Evolutionary conservation across 345 rosid genomes (phyloP).

Genomic region (Turritis glabra): DNA sequence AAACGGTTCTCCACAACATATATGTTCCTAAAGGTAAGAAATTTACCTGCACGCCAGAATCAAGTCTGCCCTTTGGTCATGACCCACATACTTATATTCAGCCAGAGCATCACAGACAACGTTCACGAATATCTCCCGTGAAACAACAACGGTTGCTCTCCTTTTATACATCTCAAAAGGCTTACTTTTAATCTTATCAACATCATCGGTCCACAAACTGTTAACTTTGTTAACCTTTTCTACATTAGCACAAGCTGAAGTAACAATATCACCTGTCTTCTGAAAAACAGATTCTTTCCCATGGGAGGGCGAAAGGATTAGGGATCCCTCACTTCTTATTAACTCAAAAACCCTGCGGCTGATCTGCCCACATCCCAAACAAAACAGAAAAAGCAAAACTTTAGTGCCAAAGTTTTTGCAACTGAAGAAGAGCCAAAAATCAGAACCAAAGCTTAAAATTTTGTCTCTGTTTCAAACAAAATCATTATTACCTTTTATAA

Average conservation of each 20-base stretch:
- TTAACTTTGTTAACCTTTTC: slow-evolving; percentile 30
- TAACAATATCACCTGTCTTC: slow-evolving; percentile 33
- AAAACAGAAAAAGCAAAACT: neutral
- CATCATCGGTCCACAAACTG: slow-evolving; percentile 34
- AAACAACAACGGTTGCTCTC: slow-evolving; percentile 75
- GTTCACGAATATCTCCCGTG: slow-evolving; percentile 64
- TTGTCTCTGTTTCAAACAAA: neutral
- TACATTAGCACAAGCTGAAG: slow-evolving; percentile 30
- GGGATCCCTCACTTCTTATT: slow-evolving; percentile 58
- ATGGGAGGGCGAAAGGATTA: slow-evolving; percentile 41
- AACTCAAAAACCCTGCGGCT: slow-evolving; percentile 80
- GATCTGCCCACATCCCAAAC: slow-evolving; percentile 53
- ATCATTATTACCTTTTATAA: neutral
- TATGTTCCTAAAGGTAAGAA: slow-evolving; percentile 10
- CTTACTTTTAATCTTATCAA: slow-evolving; percentile 45
- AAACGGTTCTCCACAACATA: neutral
- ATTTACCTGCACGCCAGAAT: slow-evolving; percentile 88
- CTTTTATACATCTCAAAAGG: slow-evolving; percentile 86
- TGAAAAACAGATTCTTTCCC: slow-evolving; percentile 44
- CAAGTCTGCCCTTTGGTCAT: slow-evolving; percentile 95
- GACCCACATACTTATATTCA: slow-evolving; percentile 94
- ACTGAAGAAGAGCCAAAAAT: neutral
- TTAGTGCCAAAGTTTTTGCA: neutral
- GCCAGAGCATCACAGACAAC: slow-evolving; percentile 83
- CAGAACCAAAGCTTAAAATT: neutral